These are phyloP conservation scores for Botryosphaeria dothidea DNA, from an alignment of 2,329 filamentous ascomycete species.

Conservation along the genomic window DNA sequence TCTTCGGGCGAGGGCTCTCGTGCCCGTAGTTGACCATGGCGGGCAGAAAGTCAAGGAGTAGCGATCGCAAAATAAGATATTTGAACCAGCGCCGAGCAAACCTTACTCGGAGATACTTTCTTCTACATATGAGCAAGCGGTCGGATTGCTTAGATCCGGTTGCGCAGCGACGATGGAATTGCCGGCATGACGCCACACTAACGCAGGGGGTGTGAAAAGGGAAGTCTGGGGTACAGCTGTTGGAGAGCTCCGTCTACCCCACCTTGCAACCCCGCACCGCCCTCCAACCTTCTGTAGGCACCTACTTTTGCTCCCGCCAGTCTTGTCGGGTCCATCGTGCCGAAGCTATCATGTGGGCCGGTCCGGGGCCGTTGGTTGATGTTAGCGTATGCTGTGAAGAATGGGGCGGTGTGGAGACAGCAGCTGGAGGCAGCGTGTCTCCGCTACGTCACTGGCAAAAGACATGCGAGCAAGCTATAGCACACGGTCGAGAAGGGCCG, in stretches of 20 bases:
- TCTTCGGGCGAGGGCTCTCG: slow-evolving; percentile 30
- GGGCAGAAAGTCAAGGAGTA: too few relatives aligned
- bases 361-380: background rate
- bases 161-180: slow-evolving; percentile 22
- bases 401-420: background rate
- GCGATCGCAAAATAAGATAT: background rate
- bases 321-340: background rate
- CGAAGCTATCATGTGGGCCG: background rate
- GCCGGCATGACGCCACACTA: slow-evolving; percentile 18
- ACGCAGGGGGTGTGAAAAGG: slow-evolving; percentile 14
- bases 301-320: background rate
- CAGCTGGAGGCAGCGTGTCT: background rate
- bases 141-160: slow-evolving; percentile 25
- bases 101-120: background rate
- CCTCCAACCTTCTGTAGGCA: background rate
- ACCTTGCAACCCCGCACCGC: background rate
- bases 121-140: slow-evolving; percentile 1
- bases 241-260: background rate
- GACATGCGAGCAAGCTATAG: too few relatives aligned
- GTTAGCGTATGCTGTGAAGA: background rate
- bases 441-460: too few relatives aligned
- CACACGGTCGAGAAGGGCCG: background rate
- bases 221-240: slow-evolving; percentile 19
- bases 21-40: slow-evolving; percentile 21
- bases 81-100: background rate